Percentiles rank a stretch among this genome's conserved stretches.
Evolutionary conservation across 768 basidiomycete genomes (phyloP).

Genomic region (Boletellus ananiceps): DNA sequence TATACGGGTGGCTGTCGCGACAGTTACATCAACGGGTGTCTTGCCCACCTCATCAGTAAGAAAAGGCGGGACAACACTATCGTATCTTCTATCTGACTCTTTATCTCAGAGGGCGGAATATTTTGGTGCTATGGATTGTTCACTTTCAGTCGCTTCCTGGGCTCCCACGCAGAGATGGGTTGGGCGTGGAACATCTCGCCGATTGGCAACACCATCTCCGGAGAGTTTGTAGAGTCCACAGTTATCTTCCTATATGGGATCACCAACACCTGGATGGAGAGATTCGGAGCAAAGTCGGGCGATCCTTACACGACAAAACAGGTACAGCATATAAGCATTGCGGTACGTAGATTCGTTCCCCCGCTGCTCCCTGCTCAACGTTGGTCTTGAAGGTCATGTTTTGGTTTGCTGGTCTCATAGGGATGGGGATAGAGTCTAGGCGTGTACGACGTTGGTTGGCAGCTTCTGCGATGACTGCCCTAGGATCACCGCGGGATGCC

Average conservation of each 20-base stretch:
- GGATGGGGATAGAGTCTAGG: constrained; percentile 85
- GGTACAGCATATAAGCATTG: constrained; percentile 92
- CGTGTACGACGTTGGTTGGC: constrained; percentile 71
- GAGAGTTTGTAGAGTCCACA: constrained; percentile 72
- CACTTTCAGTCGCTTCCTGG: constrained; percentile 92
- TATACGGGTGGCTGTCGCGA: constrained; percentile 88
- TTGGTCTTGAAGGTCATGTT: constrained; percentile 65
- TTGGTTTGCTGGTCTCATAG: constrained; percentile 87
- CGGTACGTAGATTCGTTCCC: constrained; percentile 43
- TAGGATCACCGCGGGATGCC: constrained; percentile 21
- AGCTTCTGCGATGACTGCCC: constrained; percentile 43
- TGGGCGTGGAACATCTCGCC: constrained; percentile 94
- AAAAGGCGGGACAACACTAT: neutral
- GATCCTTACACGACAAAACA: constrained; percentile 88
- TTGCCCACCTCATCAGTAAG: constrained; percentile 91
- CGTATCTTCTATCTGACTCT: neutral
- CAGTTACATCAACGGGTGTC: constrained; percentile 73
- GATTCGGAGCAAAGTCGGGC: constrained; percentile 77
- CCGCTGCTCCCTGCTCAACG: neutral
- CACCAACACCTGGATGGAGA: constrained; percentile 96
- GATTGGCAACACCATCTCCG: constrained; percentile 46
- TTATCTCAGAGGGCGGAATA: constrained; percentile 69
- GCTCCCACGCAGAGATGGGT: constrained; percentile 77
- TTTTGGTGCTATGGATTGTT: constrained; percentile 91
- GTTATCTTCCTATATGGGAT: constrained; percentile 87